Evolutionary conservation across 306 rosid genomes (phyloP).

Genomic region (Mimosa bimucronata): DNA sequence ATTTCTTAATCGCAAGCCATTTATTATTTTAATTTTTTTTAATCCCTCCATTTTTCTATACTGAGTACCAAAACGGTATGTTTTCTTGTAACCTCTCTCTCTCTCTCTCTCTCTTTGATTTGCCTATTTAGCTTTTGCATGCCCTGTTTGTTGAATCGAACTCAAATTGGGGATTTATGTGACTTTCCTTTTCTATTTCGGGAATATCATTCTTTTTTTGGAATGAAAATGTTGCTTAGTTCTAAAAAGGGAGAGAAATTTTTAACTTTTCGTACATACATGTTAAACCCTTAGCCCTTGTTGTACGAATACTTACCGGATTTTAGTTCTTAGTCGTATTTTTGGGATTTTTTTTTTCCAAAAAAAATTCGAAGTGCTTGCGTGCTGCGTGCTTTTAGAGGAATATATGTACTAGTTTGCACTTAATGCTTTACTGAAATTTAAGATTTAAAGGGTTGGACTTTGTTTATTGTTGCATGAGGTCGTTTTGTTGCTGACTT

Average conservation of each 20-base stretch:
- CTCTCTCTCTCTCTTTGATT: not conserved
- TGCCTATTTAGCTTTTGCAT: not conserved
- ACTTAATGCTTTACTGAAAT: not conserved
- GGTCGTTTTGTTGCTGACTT: not conserved
- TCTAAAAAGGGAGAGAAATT: not conserved
- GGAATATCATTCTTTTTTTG: not conserved
- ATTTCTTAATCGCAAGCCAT: not conserved
- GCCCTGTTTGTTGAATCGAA: not conserved
- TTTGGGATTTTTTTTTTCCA: not conserved
- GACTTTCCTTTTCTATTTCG: not conserved
- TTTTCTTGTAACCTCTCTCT: not conserved
- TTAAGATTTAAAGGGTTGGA: not conserved
- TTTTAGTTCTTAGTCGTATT: conserved; percentile 4
- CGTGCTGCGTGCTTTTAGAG: not conserved
- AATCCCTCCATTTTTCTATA: conserved; percentile 28
- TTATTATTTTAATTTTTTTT: not conserved
- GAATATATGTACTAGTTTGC: not conserved
- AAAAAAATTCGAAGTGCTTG: not conserved
- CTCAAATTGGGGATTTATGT: not conserved
- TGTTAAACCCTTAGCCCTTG: conserved; percentile 37
- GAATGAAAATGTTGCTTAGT: not conserved
- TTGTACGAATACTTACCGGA: conserved; percentile 1
- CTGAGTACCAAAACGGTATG: not conserved
- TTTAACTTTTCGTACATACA: not conserved
- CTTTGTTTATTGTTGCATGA: not conserved